A percentile compares a stretch with the other conserved stretches of the same genome.
Evolutionary conservation across 106 monocot genomes (phyloP).

Genomic region (Gastrodia elata): DNA sequence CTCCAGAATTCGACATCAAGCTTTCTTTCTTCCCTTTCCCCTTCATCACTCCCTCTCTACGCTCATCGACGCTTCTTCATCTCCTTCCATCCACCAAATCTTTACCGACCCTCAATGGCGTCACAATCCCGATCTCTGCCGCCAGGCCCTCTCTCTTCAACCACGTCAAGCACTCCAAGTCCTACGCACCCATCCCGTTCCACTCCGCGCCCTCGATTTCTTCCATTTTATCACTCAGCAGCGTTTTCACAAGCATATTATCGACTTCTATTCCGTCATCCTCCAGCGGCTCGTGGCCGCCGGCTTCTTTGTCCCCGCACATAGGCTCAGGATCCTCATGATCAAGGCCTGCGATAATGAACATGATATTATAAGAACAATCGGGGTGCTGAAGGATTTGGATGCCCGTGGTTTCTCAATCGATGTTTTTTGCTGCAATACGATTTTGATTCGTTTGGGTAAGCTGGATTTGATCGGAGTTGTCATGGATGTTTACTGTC

Average conservation of each 20-base stretch:
- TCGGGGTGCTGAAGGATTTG: slow-evolving; percentile 24
- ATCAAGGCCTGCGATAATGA: slow-evolving; percentile 28
- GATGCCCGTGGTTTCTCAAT: slow-evolving; percentile 20
- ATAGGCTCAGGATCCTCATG: slow-evolving; percentile 29
- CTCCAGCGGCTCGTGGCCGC: slow-evolving; percentile 35
- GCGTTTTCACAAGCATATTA: slow-evolving; percentile 39
- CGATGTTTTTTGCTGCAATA: slow-evolving; percentile 30
- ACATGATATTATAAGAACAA: slow-evolving; percentile 23
- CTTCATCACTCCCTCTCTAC: not conserved
- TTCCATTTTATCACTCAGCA: slow-evolving; percentile 31
- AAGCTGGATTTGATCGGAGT: slow-evolving; percentile 36
- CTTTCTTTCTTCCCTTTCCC: slow-evolving; percentile 7
- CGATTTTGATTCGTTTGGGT: slow-evolving; percentile 43
- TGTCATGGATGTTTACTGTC: slow-evolving; percentile 23
- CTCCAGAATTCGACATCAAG: not conserved
- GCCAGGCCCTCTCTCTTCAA: slow-evolving; percentile 20
- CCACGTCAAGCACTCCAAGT: slow-evolving; percentile 25
- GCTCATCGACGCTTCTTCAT: no score
- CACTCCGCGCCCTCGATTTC: slow-evolving; percentile 23
- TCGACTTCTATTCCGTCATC: slow-evolving; percentile 25
- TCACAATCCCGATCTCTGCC: slow-evolving; percentile 22
- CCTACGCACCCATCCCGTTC: slow-evolving; percentile 21
- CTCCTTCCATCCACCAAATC: slow-evolving; percentile 12
- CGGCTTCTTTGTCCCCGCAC: slow-evolving; percentile 18
- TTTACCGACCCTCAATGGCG: slow-evolving; percentile 38